Base-by-base conservation (phyloP, 768 basidiomycete genomes). In the Auriscalpium vulgare region DNA sequence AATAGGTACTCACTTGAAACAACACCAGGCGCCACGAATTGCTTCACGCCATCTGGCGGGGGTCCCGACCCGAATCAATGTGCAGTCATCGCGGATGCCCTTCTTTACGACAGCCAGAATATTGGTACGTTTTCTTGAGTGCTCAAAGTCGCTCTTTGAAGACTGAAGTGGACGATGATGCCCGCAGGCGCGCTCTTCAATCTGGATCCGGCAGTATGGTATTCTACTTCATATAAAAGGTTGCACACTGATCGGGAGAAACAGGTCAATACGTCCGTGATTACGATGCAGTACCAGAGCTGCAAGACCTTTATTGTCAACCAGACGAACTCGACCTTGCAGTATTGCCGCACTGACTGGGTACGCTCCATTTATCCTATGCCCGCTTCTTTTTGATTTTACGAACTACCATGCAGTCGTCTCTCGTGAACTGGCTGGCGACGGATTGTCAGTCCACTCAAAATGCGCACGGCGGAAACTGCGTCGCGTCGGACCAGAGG, bases 251-350 rank as follows among this genome's bases (percentile, higher is more conserved):
- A 29, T 29, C 4, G 2, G 29, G 29, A 29, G 29, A 29, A 29
- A 38, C 51, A 66, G 65, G 53, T 55, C 8, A 63, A 63, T 47
- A 73, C 72, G 53, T 72, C 74, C 62, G 69, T 71, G 10, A 62
- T 76, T 40, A 66, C 68, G 16, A 70, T 80, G 74, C 63, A 69
- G 34, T 80, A 69, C 63, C 51, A 64, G 13, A 72, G 65, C 58
- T 80, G 77, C 68, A 63, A 70, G 58, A 71, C 75, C n/a, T 79
- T 78, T 69, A 75, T 80, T 65, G 65, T 76, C 37, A 78, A 80
- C 63, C 78, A 79, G 60, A 74, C 74, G 50, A 57, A 64, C 56
- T 65, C 54, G 21, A 59, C 67, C 23, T 57, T 78, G 29, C 66
- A 66, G n/a, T 80, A 75, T 61, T 79, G 77, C 61, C 72, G 76